Evolutionary conservation across 2,329 filamentous ascomycete genomes (phyloP), one percentile per base, ranked within the genome.

Genomic region (Aureobasidium namibiae): DNA sequence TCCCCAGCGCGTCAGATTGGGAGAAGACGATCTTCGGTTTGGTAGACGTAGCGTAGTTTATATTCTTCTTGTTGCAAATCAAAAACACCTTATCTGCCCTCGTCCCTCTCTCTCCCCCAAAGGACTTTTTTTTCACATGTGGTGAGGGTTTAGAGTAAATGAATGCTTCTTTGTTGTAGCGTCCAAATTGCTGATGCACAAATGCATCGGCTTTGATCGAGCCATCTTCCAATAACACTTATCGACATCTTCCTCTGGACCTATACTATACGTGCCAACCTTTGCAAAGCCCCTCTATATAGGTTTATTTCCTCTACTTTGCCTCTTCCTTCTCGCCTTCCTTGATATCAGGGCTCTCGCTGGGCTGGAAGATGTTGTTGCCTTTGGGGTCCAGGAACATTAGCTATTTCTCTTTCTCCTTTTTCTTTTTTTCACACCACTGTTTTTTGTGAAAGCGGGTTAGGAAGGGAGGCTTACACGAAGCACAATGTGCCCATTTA

Each of bases 401-500:
- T 11, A 34, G 46, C 26, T 4, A 9, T 5, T 29, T 29, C 26
- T 29, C 9, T 29, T 29, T 29, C 4, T 29, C 9, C 9, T 4
- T 29, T 29, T 29, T 29, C 4, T 5, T 29, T 29, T 29, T 29
- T 29, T 29, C 4, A 46, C 29, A 4, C 4, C 21, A 46, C n/a
- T n/a, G n/a, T n/a, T n/a, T n/a, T n/a, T n/a, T n/a, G n/a, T n/a
- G n/a, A n/a, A n/a, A n/a, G n/a, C n/a, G n/a, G n/a, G n/a, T n/a
- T n/a, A n/a, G n/a, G n/a, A n/a, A n/a, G n/a, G n/a, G n/a, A n/a
- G n/a, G n/a, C 57, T 18, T 16, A 60, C 57, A 60, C 36, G 44
- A 50, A 38, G 57, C 57, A 39, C 57, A 60, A 53, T 60, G 57
- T 1, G 57, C 57, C 57, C 57, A 60, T n/a, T n/a, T n/a, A n/a